phyloP scores from a whole-genome alignment of 2,329 filamentous ascomycete genomes.

The Elsinoe batatas region DNA sequence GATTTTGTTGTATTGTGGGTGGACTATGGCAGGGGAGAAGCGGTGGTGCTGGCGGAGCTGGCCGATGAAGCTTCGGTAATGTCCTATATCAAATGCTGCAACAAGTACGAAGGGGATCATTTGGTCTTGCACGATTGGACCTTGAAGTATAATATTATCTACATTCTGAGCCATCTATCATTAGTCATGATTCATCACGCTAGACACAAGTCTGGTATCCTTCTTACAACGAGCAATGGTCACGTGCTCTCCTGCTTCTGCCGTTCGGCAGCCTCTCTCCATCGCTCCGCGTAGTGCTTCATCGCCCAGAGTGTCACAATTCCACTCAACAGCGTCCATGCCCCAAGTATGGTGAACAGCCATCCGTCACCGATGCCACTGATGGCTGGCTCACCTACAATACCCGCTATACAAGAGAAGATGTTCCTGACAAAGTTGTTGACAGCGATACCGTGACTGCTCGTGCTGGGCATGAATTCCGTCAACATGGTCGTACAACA shows the following conservation, averaged over 20 bases:
- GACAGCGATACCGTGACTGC: slow-evolving; percentile 63
- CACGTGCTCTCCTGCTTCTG: background rate
- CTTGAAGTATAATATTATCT: no score
- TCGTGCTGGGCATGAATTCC: slow-evolving; percentile 66
- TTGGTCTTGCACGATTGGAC: no score
- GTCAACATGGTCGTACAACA: slow-evolving; percentile 73
- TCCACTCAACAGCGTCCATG: slow-evolving; percentile 23
- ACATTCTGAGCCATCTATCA: background rate
- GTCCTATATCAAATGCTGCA: no score
- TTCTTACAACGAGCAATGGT: background rate
- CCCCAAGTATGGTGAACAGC: slow-evolving; percentile 53
- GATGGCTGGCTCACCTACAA: slow-evolving; percentile 63
- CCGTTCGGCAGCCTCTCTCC: slow-evolving; percentile 18
- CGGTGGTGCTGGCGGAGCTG: background rate
- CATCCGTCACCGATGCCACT: slow-evolving; percentile 63
- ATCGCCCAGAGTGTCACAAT: slow-evolving; percentile 25
- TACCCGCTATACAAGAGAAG: slow-evolving; percentile 59
- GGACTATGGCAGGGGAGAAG: no score
- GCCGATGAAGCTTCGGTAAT: background rate
- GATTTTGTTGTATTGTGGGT: no score
- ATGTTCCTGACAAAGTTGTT: slow-evolving; percentile 78
- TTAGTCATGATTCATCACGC: background rate
- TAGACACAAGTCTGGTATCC: background rate
- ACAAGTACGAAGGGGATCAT: no score
- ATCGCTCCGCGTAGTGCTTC: slow-evolving; percentile 25